phyloP scores from a whole-genome alignment of 805 yeast species.

The Kluyveromyces dobzhanskii region DNA sequence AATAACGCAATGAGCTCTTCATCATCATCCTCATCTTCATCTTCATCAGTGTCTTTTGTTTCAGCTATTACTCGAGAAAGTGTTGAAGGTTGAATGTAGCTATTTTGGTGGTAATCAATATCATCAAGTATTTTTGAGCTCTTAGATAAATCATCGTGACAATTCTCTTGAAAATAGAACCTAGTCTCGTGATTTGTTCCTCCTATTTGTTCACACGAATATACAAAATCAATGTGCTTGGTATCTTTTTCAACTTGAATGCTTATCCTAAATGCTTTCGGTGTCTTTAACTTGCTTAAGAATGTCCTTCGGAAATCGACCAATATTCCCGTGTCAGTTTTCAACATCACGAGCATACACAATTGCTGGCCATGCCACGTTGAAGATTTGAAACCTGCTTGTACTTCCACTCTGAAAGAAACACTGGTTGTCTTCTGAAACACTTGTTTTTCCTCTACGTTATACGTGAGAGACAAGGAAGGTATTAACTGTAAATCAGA shows the following conservation, averaged over 20 bases:
- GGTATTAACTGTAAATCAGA: constrained; percentile 33
- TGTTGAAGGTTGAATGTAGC: no score
- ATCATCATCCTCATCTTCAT: constrained; percentile 27
- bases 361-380: constrained; percentile 30
- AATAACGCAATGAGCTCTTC: constrained; percentile 24
- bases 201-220: constrained; percentile 35
- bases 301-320: constrained; percentile 38
- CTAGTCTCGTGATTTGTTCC: constrained; percentile 11
- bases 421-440: constrained; percentile 7
- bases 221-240: constrained; percentile 23
- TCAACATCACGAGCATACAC: constrained; percentile 27
- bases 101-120: no score
- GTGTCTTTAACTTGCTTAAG: constrained; percentile 17
- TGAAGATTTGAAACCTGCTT: constrained; percentile 12
- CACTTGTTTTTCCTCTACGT: constrained; percentile 10
- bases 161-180: background rate
- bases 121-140: no score
- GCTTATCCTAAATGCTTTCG: constrained; percentile 24
- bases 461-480: constrained; percentile 19
- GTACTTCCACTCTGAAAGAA: constrained; percentile 18
- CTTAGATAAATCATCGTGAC: no score
- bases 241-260: constrained; percentile 12
- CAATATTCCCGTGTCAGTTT: constrained; percentile 28
- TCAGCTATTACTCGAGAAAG: no score
- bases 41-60: no score